A percentile compares a stretch with the other conserved stretches of the same genome.
phyloP scores from a whole-genome alignment of 139 green algal genomes.

The Chlamydomonas schloesseri region DNA sequence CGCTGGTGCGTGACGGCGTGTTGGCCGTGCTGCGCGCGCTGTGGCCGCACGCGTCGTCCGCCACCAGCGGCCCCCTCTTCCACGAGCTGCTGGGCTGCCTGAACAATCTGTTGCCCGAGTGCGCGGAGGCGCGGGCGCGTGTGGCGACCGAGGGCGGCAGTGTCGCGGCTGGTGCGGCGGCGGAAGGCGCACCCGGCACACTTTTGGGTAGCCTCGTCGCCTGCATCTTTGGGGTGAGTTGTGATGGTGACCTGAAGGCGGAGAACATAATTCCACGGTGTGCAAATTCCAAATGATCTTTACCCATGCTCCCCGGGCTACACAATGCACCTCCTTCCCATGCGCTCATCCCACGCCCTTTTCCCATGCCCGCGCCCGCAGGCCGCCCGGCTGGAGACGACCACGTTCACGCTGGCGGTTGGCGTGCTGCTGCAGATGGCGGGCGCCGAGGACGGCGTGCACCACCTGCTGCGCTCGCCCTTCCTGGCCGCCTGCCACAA shows the following conservation, averaged over 20 bases:
- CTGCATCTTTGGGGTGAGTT: conserved; percentile 8
- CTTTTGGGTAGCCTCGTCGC: conserved; percentile 2
- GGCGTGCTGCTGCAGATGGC: conserved; percentile 46
- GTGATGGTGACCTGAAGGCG: too few relatives aligned
- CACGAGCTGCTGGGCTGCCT: conserved; percentile 66
- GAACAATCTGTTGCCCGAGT: conserved; percentile 57
- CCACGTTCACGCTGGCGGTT: conserved; percentile 42
- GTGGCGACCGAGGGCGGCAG: conserved; percentile 32
- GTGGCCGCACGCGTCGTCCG: conserved; percentile 43
- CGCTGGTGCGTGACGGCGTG: conserved; percentile 48
- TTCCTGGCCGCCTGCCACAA: conserved; percentile 25
- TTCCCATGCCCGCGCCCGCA: neutral
- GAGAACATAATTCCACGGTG: too few relatives aligned
- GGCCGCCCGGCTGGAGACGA: conserved; percentile 35
- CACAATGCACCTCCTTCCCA: too few relatives aligned
- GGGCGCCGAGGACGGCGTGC: conserved; percentile 36
- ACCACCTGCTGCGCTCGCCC: conserved; percentile 34
- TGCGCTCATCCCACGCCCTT: too few relatives aligned
- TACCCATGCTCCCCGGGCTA: too few relatives aligned
- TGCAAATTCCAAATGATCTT: too few relatives aligned
- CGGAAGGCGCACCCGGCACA: neutral
- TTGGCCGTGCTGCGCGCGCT: conserved; percentile 35
- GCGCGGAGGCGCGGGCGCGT: conserved; percentile 43
- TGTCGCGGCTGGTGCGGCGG: neutral
- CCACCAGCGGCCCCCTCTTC: conserved; percentile 49